Evolutionary conservation across 1,284 basidiomycete genomes (phyloP).

Genomic region (Rhodotorula sp.): DNA sequence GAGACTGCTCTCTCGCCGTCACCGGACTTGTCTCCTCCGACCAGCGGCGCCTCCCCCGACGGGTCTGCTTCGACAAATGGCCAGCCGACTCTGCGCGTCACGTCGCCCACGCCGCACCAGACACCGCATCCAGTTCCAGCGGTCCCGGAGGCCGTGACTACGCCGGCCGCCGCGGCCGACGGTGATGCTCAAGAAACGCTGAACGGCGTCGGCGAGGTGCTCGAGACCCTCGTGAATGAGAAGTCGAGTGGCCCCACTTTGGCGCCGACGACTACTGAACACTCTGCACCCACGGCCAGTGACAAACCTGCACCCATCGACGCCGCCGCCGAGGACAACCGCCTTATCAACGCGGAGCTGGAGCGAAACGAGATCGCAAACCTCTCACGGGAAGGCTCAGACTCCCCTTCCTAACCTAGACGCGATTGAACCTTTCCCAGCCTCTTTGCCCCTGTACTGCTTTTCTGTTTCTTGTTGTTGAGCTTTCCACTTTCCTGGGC

Average conservation of each 20-base stretch:
- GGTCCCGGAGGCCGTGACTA: not conserved
- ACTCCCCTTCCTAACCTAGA: no score
- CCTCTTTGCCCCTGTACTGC: no score
- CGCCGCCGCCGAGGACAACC: conserved; percentile 26
- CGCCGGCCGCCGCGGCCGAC: not conserved
- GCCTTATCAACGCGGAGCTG: conserved; percentile 9
- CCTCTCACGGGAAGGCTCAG: conserved; percentile 1
- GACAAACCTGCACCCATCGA: conserved; percentile 13
- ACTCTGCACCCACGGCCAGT: conserved; percentile 18
- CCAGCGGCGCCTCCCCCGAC: not conserved
- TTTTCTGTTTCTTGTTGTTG: no score
- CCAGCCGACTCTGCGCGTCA: conserved; percentile 19
- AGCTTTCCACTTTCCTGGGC: no score
- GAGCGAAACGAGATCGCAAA: conserved; percentile 13
- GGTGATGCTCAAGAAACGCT: conserved; percentile 18
- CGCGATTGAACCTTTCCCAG: no score
- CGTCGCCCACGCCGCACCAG: conserved; percentile 28
- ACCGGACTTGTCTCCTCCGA: conserved; percentile 17
- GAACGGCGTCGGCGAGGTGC: conserved; percentile 23
- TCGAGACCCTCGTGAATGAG: conserved; percentile 18
- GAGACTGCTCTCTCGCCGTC: conserved; percentile 8
- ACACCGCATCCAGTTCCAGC: conserved; percentile 10
- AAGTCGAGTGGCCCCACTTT: not conserved
- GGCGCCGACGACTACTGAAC: not conserved
- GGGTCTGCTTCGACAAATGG: not conserved